These are phyloP conservation scores for Microascus cirrosus DNA, from an alignment of 2,329 filamentous ascomycete genomes.

Conservation along the genomic window DNA sequence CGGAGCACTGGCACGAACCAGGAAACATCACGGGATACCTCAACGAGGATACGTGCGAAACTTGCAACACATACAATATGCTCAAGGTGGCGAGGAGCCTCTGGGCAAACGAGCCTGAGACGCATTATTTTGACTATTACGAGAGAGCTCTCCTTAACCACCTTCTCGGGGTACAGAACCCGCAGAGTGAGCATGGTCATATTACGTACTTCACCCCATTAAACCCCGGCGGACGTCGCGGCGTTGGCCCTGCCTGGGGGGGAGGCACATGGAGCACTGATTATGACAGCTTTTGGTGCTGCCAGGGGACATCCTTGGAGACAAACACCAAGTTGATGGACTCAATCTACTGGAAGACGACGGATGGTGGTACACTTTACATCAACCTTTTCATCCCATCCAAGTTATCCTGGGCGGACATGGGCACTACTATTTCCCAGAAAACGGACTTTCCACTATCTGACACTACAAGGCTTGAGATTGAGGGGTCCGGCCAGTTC, in stretches of 20 bases:
- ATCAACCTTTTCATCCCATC: conserved; percentile 39
- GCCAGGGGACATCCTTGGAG: conserved; percentile 38
- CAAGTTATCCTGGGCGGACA: conserved; percentile 28
- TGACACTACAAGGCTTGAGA: conserved; percentile 25
- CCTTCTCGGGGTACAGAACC: conserved; percentile 35
- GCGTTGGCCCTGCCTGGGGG: conserved; percentile 40
- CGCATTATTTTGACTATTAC: conserved; percentile 40
- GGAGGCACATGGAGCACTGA: conserved; percentile 43
- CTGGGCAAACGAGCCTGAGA: conserved; percentile 28
- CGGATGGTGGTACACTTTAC: conserved; percentile 27
- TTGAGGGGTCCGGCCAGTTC: conserved; percentile 20
- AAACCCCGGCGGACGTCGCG: conserved; percentile 31
- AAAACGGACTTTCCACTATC: conserved; percentile 27
- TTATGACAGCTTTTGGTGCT: conserved; percentile 42
- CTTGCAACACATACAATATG: conserved; percentile 47
- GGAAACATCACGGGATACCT: conserved; percentile 33
- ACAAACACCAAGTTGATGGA: conserved; percentile 43
- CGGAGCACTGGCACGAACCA: conserved; percentile 36
- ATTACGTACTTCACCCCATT: conserved; percentile 42
- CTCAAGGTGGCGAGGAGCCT: conserved; percentile 41
- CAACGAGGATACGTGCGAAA: conserved; percentile 33
- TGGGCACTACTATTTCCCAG: conserved; percentile 27
- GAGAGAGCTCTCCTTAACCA: conserved; percentile 39
- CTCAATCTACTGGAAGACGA: conserved; percentile 34
- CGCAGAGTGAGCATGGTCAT: conserved; percentile 30